Percentiles rank a stretch among this genome's conserved stretches.
These are phyloP conservation scores for Lycium ferocissimum DNA, from an alignment of 257 asterid genomes.

Conservation along the genomic window DNA sequence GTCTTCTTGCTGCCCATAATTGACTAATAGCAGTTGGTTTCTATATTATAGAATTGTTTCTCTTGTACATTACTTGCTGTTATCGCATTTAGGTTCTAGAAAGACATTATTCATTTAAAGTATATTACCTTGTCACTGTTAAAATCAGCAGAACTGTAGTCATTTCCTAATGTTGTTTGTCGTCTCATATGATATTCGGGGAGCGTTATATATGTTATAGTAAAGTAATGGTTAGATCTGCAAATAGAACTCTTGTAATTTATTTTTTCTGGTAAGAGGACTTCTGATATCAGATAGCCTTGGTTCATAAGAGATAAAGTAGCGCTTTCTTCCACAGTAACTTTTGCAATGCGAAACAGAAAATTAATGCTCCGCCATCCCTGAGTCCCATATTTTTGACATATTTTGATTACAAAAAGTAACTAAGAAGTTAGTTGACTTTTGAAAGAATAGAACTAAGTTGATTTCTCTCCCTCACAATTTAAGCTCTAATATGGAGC, in stretches of 20 bases:
- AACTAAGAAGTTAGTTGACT: not conserved
- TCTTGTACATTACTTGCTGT: not conserved
- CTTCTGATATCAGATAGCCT: not conserved
- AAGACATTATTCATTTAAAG: not conserved
- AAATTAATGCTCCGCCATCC: not conserved
- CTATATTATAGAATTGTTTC: not conserved
- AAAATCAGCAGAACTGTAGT: not conserved
- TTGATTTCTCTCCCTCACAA: not conserved
- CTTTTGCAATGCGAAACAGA: constrained; percentile 3
- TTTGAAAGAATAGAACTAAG: not conserved
- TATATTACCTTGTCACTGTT: not conserved
- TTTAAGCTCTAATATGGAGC: not conserved
- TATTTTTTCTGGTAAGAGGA: not conserved
- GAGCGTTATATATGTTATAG: not conserved
- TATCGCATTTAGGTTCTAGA: not conserved
- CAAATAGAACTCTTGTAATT: not conserved
- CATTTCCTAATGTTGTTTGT: constrained; percentile 12
- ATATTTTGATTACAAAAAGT: not conserved
- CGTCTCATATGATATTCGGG: not conserved
- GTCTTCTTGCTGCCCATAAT: not conserved
- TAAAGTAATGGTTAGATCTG: not conserved
- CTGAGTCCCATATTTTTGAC: not conserved
- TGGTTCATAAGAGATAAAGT: constrained; percentile 8
- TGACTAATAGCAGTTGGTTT: not conserved
- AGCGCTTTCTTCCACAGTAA: not conserved